Evolutionary conservation across 331 rosid species (phyloP), one percentile per base, ranked within the genome.

Genomic region (Erythrophleum ivorense): DNA sequence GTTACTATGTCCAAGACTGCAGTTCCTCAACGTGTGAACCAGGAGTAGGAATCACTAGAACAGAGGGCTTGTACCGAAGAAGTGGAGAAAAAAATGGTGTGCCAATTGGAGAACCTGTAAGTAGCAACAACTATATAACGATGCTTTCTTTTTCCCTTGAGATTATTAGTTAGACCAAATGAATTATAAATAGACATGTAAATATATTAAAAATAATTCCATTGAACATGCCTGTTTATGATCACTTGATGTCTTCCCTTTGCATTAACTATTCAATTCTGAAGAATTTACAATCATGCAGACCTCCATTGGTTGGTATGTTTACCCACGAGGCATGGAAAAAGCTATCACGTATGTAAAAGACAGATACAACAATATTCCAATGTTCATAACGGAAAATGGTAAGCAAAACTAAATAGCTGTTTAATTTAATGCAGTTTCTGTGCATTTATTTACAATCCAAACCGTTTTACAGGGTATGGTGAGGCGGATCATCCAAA

Each of bases 331-430:
- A 70, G 93, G 92, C 81, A 85, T 90, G 93, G 87, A 89, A 57
- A 92, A 89, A 70, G 77, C 60, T 0, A 83, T 90, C 9, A 78
- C 82, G 7, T 84, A 87, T 75, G 49, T 89, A 73, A 90, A 83
- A 64, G 89, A 88, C 77, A 86, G 86, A 79, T 87, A 90, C 87
- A 88, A 85, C 6, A 87, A 90, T 49, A 88, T 75, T 69, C 91
- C 97, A 54, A 84, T 90, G 85, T 86, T 89, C 72, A 82, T 92
- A 34, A 87, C 94, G 13, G 97, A 92, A 88, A 90, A 90, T 54
- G 97, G 94, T 89, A 57, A 71, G 79, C 36, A 38, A 48, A 53
- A 19, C 43, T 2, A 0, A 31, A 55, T n/a, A 43, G 62, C 33
- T 48, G 55, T 15, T 59, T 69, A 69, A 38, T 29, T 60, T 62